Evolutionary conservation across 169 alveolate species (phyloP).

Genomic region (Cryptosporidium baileyi): DNA sequence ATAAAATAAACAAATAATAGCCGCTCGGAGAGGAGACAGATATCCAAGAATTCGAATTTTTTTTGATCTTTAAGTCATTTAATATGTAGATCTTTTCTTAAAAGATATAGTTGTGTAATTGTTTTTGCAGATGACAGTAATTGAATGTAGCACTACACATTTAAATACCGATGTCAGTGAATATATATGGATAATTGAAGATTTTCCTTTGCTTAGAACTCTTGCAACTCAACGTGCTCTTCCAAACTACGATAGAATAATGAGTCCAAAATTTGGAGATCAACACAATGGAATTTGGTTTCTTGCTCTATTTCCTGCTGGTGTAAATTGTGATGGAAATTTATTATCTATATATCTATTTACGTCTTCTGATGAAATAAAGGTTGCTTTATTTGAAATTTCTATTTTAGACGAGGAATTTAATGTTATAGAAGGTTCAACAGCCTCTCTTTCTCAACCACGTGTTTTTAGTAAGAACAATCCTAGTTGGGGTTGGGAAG

Average conservation of each 20-base stretch:
- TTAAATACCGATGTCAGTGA: conserved; percentile 8
- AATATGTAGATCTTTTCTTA: conserved; percentile 10
- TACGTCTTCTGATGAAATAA: conserved; percentile 8
- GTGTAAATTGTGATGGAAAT: conserved; percentile 55
- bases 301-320: conserved; percentile 60
- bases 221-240: conserved; percentile 50
- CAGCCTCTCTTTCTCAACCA: conserved; percentile 49
- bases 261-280: conserved; percentile 62
- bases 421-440: conserved; percentile 19
- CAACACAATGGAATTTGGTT: conserved; percentile 50
- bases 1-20: too few relatives aligned
- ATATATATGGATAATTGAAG: conserved; percentile 59
- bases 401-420: conserved; percentile 22
- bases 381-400: conserved; percentile 52
- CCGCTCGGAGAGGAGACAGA: neutral
- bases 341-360: conserved; percentile 29
- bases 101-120: too few relatives aligned
- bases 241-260: conserved; percentile 51
- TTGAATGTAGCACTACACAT: conserved; percentile 25
- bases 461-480: conserved; percentile 12
- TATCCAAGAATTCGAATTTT: neutral
- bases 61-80: neutral
- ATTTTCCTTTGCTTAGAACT: conserved; percentile 49
- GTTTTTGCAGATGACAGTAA: neutral
- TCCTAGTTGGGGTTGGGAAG: conserved; percentile 71